phyloP scores from a whole-genome alignment of 192 early-diverging fungal genomes.

The Chytriomyces hyalinus region DNA sequence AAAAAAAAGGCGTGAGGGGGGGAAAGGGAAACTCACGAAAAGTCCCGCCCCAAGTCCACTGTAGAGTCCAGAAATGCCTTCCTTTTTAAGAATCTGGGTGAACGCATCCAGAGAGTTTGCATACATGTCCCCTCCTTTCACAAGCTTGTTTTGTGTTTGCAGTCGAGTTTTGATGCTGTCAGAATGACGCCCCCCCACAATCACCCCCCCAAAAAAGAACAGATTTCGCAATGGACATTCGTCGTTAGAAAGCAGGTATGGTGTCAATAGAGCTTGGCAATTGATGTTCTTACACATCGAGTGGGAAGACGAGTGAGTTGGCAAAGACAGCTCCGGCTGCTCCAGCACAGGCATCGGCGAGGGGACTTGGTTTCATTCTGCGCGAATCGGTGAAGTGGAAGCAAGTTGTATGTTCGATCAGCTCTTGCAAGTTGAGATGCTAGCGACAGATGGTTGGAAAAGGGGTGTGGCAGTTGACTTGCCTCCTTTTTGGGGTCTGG shows the following conservation, averaged over 20 bases:
- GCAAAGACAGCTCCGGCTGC: conserved; percentile 91
- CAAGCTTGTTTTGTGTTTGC: conserved; percentile 86
- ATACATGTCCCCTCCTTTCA: conserved; percentile 58
- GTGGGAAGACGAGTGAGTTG: conserved; percentile 88
- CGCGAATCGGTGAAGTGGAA: no score
- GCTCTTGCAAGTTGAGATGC: no score
- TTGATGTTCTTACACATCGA: conserved; percentile 81
- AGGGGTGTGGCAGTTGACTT: no score
- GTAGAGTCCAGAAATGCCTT: conserved; percentile 89
- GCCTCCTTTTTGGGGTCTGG: no score
- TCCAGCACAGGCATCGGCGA: conserved; percentile 92
- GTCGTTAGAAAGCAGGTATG: neutral
- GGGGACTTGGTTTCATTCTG: conserved; percentile 66
- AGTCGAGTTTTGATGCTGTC: conserved; percentile 91
- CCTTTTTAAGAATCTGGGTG: conserved; percentile 76
- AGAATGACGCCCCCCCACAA: conserved; percentile 30
- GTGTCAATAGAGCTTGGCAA: neutral
- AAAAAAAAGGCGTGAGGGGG: neutral
- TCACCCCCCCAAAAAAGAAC: neutral
- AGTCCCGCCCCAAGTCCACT: conserved; percentile 85
- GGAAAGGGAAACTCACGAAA: conserved; percentile 40
- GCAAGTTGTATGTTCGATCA: no score
- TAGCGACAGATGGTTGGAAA: no score
- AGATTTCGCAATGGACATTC: neutral
- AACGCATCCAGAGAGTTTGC: conserved; percentile 77